phyloP scores from a whole-genome alignment of 2,329 filamentous ascomycete genomes.

The Fusarium sambucinum region DNA sequence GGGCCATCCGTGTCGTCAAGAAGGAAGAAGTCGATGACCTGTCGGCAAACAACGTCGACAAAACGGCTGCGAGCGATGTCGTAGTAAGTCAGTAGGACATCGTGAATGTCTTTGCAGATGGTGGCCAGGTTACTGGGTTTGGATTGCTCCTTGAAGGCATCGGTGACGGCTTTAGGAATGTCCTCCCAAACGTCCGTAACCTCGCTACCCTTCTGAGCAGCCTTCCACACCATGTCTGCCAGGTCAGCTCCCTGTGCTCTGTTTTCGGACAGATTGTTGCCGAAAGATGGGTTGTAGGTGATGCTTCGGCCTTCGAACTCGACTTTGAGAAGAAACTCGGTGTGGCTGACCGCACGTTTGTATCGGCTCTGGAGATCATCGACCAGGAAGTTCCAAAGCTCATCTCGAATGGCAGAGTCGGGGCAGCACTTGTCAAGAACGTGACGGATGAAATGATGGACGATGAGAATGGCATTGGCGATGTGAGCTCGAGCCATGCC shows the following conservation, averaged over 20 bases:
- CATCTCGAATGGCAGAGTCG: conserved; percentile 57
- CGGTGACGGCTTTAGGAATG: neutral
- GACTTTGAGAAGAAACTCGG: conserved; percentile 61
- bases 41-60: conserved; percentile 71
- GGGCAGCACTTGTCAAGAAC: conserved; percentile 59
- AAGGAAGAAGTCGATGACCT: conserved; percentile 67
- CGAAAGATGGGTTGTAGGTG: conserved; percentile 38
- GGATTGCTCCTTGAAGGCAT: neutral
- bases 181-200: neutral
- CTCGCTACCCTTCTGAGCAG: neutral
- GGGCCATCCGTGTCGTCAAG: conserved; percentile 63
- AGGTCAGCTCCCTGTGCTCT: neutral
- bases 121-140: conserved; percentile 48
- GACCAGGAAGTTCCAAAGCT: conserved; percentile 60
- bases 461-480: conserved; percentile 61
- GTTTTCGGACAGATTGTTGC: neutral
- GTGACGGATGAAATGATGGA: conserved; percentile 64
- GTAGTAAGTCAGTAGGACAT: conserved; percentile 72
- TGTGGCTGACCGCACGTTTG: conserved; percentile 60
- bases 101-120: conserved; percentile 66
- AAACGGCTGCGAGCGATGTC: conserved; percentile 71
- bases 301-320: conserved; percentile 42
- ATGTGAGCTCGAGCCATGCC: conserved; percentile 62
- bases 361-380: conserved; percentile 62
- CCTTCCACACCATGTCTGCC: neutral